Conservation (phyloP, 2,329 filamentous ascomycete genomes). For the Epichloe hybrida region DNA sequence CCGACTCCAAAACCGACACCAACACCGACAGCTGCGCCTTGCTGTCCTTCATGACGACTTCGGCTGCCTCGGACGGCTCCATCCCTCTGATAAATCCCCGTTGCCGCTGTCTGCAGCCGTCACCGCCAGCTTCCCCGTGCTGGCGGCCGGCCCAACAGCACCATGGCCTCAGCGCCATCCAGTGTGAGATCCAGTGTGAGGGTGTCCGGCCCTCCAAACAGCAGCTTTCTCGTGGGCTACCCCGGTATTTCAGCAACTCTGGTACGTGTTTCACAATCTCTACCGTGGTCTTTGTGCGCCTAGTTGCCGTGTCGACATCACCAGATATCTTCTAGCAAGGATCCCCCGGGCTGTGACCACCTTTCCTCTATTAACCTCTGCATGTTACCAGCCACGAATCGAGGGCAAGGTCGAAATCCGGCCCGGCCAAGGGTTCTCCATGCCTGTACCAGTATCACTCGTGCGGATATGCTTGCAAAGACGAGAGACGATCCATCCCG, state of each 20-base stretch:
- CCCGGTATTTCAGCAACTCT: slow-evolving; percentile 94
- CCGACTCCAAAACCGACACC: not conserved
- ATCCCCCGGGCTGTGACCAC: too few species aligned
- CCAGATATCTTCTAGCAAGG: too few species aligned
- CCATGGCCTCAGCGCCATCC: slow-evolving; percentile 22
- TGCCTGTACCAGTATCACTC: slow-evolving; percentile 79
- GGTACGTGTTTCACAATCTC: slow-evolving; percentile 43
- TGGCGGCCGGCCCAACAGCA: slow-evolving; percentile 9
- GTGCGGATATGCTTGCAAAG: slow-evolving; percentile 90
- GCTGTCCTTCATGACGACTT: slow-evolving; percentile 1
- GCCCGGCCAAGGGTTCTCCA: slow-evolving; percentile 70
- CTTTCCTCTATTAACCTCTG: not conserved
- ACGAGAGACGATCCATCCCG: slow-evolving; percentile 90
- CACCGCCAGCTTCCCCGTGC: slow-evolving; percentile 4
- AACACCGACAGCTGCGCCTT: not conserved
- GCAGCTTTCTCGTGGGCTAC: slow-evolving; percentile 91
- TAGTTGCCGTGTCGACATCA: too few species aligned
- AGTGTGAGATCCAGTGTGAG: slow-evolving; percentile 67
- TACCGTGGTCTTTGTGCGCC: slow-evolving; percentile 5
- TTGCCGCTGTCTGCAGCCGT: not conserved
- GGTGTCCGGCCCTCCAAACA: slow-evolving; percentile 94
- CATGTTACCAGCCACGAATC: slow-evolving; percentile 61
- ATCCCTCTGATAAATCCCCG: not conserved
- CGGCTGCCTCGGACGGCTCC: not conserved
- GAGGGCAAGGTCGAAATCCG: slow-evolving; percentile 97